Base-by-base conservation (phyloP, 116 monocot species). In the Posidonia oceanica region DNA sequence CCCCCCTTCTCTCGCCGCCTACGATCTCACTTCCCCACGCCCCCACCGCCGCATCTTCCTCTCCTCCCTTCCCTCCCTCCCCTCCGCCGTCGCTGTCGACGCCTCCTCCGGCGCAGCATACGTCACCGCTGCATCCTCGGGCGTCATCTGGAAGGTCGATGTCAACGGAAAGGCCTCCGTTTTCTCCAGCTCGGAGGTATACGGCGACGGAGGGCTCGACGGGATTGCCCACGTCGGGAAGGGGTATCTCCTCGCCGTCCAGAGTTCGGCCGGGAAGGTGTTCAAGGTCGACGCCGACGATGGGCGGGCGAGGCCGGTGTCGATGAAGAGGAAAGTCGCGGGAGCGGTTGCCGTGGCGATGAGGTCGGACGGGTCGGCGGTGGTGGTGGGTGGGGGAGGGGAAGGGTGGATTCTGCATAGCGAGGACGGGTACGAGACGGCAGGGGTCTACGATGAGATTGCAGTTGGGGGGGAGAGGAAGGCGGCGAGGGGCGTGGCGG, bases 401-500 rank as follows among this genome's bases (percentile, higher is more conserved):
- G 36, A 20, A 7, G 72, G 56, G 67, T 60, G 59, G 67, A 53
- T 75, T 70, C 18, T 92, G 77, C 71, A 36, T 54, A 86, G 88
- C 75, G 59, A 72, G 7, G 93, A 93, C 66, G 88, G 83, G 63
- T 93, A 89, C 89, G 71, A 54, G 52, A 70, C 78, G 73, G 82
- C 80, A 14, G 84, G 51, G 53, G 84, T 83, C 37, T 70, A 71
- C 39, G 85, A 83, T 56, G 79, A 83, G 73, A 52, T 66, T 2
- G 70, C 23, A 4, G 29, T 60, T 42, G 76, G 79, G 14, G 76
- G 79, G 8, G 75, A 72, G 39, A 79, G 84, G 40, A 42, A 44
- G 62, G 53, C 3, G 59, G 75, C 65, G 0, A 65, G 22, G 13
- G 93, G 76, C 3, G 80, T 85, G 74, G 76, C 81, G 2, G 72